These are phyloP conservation scores for Fusarium piperis DNA, from an alignment of 2,329 filamentous ascomycete species.

Conservation along the genomic window DNA sequence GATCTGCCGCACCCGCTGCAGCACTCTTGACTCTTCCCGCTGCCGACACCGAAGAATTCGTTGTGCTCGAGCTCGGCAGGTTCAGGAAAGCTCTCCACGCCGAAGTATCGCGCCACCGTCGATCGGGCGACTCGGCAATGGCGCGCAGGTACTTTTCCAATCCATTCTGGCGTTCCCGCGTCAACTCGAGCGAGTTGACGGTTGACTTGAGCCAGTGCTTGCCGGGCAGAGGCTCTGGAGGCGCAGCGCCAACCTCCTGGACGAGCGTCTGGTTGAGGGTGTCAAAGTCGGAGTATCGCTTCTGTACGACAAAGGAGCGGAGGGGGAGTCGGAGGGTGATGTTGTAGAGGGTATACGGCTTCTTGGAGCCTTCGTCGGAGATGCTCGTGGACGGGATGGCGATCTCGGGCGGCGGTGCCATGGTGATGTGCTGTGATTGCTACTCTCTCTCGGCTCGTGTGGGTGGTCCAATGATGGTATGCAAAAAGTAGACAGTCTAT, in stretches of 20 bases:
- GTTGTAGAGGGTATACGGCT: slow-evolving; percentile 81
- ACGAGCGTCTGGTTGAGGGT: slow-evolving; percentile 71
- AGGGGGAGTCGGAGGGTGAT: slow-evolving; percentile 80
- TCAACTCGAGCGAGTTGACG: slow-evolving; percentile 73
- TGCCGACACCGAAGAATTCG: slow-evolving; percentile 60
- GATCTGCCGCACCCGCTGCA: slow-evolving; percentile 60
- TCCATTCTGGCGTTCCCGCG: slow-evolving; percentile 73
- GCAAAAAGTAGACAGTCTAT: not conserved
- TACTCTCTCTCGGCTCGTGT: not conserved
- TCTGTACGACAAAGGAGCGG: slow-evolving; percentile 78
- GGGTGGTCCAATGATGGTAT: not conserved
- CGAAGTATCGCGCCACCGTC: slow-evolving; percentile 77
- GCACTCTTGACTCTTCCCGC: slow-evolving; percentile 54
- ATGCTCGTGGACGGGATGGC: slow-evolving; percentile 73
- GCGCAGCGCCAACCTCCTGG: slow-evolving; percentile 67
- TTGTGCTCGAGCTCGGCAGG: slow-evolving; percentile 65
- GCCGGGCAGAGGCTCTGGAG: slow-evolving; percentile 73
- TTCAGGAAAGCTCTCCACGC: slow-evolving; percentile 80
- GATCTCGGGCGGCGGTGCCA: slow-evolving; percentile 74
- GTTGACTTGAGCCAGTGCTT: slow-evolving; percentile 85
- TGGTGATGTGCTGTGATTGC: slow-evolving; percentile 44
- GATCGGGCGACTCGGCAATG: slow-evolving; percentile 78
- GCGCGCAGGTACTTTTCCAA: slow-evolving; percentile 77
- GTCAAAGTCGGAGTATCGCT: slow-evolving; percentile 84
- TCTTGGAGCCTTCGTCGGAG: slow-evolving; percentile 60